Conservation (phyloP, 805 yeast species). For the Candida schatavii region DNA sequence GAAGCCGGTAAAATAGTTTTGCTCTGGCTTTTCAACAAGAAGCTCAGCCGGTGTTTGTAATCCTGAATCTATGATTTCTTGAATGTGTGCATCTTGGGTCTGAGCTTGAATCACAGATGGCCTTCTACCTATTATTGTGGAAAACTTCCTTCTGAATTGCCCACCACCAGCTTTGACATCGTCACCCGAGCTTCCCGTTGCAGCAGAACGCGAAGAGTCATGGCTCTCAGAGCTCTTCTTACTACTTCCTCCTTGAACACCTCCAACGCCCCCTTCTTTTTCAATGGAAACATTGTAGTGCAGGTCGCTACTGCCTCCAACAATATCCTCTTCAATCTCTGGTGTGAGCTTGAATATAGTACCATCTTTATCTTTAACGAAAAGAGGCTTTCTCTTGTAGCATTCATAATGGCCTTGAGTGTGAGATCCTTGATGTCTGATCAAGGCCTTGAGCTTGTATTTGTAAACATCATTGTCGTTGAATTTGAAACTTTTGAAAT, state of each 20-base stretch:
- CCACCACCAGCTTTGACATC: slow-evolving; percentile 20
- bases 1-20: slow-evolving; percentile 24
- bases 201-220: slow-evolving; percentile 6
- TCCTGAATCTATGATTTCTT: slow-evolving; percentile 39
- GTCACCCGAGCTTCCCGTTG: slow-evolving; percentile 8
- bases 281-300: background rate
- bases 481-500: slow-evolving; percentile 37
- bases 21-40: slow-evolving; percentile 28
- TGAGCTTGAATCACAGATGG: slow-evolving; percentile 40
- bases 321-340: slow-evolving; percentile 30
- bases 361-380: slow-evolving; percentile 45
- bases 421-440: slow-evolving; percentile 88
- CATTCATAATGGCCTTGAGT: slow-evolving; percentile 90
- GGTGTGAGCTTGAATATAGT: slow-evolving; percentile 39
- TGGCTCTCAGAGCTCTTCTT: background rate
- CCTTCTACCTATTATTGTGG: slow-evolving; percentile 41
- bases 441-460: slow-evolving; percentile 66
- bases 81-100: slow-evolving; percentile 31
- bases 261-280: too few relatives aligned
- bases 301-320: background rate
- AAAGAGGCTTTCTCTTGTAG: slow-evolving; percentile 70
- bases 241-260: background rate
- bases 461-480: slow-evolving; percentile 40
- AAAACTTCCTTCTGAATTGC: slow-evolving; percentile 32
- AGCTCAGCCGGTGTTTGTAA: slow-evolving; percentile 41